phyloP scores from a whole-genome alignment of 73 alveolate species.

The Durusdinium trenchii region DNA sequence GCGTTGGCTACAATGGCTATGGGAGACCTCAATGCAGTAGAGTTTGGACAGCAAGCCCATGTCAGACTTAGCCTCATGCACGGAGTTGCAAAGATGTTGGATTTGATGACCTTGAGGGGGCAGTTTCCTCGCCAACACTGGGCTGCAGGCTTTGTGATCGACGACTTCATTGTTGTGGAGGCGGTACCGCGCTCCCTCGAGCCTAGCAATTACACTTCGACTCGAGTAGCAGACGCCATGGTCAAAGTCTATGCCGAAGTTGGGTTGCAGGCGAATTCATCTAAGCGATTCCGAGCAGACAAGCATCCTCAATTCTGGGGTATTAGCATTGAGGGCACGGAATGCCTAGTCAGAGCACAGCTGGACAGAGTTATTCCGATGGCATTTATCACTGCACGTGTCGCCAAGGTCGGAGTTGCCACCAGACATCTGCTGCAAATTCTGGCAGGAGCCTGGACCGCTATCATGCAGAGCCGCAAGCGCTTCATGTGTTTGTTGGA shows the following conservation, averaged over 20 bases:
- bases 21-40: slow-evolving; percentile 9
- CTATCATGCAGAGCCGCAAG: not conserved
- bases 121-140: not conserved
- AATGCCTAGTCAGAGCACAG: not conserved
- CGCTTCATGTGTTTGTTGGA: slow-evolving; percentile 58
- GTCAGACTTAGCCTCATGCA: not conserved
- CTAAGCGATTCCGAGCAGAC: not conserved
- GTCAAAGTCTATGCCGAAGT: not conserved
- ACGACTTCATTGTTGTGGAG: not conserved
- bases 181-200: not conserved
- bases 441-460: not conserved
- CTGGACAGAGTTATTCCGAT: not conserved
- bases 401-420: not conserved
- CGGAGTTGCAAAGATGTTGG: not conserved
- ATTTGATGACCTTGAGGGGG: not conserved
- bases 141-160: not conserved
- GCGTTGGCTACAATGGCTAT: not conserved
- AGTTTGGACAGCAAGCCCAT: not conserved
- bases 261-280: not conserved
- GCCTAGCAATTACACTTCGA: not conserved
- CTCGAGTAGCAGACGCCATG: not conserved
- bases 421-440: not conserved
- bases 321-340: not conserved
- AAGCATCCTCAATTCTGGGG: not conserved
- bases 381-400: not conserved